These are phyloP conservation scores for Heterotrichella gracilis DNA, from an alignment of 352 stramenopile species.

Conservation along the genomic window DNA sequence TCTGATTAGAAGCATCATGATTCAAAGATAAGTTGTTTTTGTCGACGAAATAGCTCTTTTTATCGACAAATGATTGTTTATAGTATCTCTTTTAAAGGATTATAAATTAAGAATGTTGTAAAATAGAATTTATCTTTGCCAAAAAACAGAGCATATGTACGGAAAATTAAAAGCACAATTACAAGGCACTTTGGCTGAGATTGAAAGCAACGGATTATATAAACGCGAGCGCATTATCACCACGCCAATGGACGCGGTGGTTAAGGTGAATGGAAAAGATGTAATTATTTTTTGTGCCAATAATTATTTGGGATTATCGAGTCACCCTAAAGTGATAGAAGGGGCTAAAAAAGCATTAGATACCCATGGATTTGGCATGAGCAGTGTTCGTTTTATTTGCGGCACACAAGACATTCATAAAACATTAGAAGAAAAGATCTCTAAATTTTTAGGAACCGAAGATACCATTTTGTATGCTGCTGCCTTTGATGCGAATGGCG, in stretches of 20 bases:
- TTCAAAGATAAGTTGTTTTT: too few relatives aligned
- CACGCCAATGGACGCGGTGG: constrained; percentile 23
- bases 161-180: background rate
- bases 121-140: too few relatives aligned
- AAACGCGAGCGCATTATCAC: constrained; percentile 46
- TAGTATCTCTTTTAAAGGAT: too few relatives aligned
- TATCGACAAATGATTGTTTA: too few relatives aligned
- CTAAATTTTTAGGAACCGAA: constrained; percentile 58
- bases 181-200: background rate
- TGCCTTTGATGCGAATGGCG: constrained; percentile 65
- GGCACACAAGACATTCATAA: constrained; percentile 64
- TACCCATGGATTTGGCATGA: constrained; percentile 47
- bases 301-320: constrained; percentile 59
- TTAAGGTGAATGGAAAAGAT: background rate
- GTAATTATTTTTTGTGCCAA: constrained; percentile 71
- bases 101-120: too few relatives aligned
- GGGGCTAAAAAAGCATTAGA: constrained; percentile 42
- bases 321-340: constrained; percentile 39
- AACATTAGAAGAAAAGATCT: constrained; percentile 43
- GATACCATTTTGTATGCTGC: constrained; percentile 62
- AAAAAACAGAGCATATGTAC: too few relatives aligned
- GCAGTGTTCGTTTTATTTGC: constrained; percentile 62
- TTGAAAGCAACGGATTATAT: constrained; percentile 14
- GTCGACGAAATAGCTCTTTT: too few relatives aligned
- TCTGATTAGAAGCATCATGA: too few relatives aligned